Evolutionary conservation across 805 yeast genomes (phyloP), one percentile per base, ranked within the genome.

Genomic region (Vanderwaltozyma verrucispora): DNA sequence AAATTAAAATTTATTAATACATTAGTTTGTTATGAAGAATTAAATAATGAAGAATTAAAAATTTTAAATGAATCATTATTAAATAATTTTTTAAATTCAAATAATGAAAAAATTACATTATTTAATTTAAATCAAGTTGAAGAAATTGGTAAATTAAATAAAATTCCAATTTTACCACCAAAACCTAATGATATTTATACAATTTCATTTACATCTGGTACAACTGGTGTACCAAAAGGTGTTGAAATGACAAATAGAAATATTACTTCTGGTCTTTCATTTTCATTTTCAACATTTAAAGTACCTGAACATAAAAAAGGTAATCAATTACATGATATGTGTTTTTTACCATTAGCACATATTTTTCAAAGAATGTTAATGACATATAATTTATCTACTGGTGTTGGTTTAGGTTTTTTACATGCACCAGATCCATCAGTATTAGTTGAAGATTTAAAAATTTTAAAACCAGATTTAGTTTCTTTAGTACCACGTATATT

Each of bases 151-250:
- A 50, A 46, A 43, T 54, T 68, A 40, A 63, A 71, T 32, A 68
- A 72, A 36, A 49, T 56, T 35, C 60, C 68, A 30, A 49, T 55
- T 41, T 50, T 55, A 29, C 72, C 73, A 11, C 81, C 85, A 19
- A 60, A 56, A 1, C 71, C 77, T 1, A 68, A 72, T 13, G 68
- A 71, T 18, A 33, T 71, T 15, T 75, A 74, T 53, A 77, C 87
- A 14, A 71, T 80, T 33, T 74, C 80, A 7, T 80, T 79, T 54
- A 80, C 88, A 2, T 76, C 84, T 0, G 88, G 88, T 24, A 80
- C 88, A 2, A 79, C 87, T 1, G 86, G 86, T 14, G 58, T 69
- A 14, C 88, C 88, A 33, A 80, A 80, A 57, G 88, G 88, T 37
- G 87, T 76, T 14, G 72, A 68, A 35, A 41, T 73, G 30, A 63